Evolutionary conservation across 2,329 filamentous ascomycete species (phyloP), one percentile per base, ranked within the genome.

Genomic region (Torrubiella hemipterigena): DNA sequence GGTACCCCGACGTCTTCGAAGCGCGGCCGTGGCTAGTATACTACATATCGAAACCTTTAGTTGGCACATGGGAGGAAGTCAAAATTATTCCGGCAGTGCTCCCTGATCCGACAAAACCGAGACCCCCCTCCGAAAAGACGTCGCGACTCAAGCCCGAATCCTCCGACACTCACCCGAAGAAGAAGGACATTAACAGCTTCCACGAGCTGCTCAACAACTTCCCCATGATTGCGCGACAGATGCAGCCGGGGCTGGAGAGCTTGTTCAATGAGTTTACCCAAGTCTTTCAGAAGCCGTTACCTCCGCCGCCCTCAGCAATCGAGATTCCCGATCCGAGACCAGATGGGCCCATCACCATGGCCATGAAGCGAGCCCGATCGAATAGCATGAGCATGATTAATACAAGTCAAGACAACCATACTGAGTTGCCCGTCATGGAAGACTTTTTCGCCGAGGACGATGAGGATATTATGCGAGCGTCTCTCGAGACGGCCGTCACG

Each of bases 11-110:
- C 47, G 77, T 74, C n/a, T 72, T 83, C 45, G 89, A 96, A 45
- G 79, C 84, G 11, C 80, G 86, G 44, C 84, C 87, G 68, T 98
- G 91, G 86, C 74, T 98, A 26, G 70, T 98, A 37, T 96, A 96
- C 67, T 95, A 87, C 56, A 93, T 98, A 40, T 91, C 89, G 17
- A 78, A 75, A 31, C 91, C 91, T 3, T 62, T 98, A 31, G 72
- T 95, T 14, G 91, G 91, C 16, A 69, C 72, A 1, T 87, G 80
- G 65, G 86, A 94, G 47, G 72, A 85, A 30, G 67, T 75, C 31
- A 78, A 75, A 40, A 77, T 89, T 30, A 56, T 69, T 5, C 77
- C 80, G 3, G 85, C 86, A 2, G 41, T 72, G 7, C 56, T 78
- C 41, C 64, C 55, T 41, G 62, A 54, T 35, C 59, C 52, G n/a